These are phyloP conservation scores for Euphorbia pulcherrima DNA, from an alignment of 345 rosid genomes.

Conservation along the genomic window DNA sequence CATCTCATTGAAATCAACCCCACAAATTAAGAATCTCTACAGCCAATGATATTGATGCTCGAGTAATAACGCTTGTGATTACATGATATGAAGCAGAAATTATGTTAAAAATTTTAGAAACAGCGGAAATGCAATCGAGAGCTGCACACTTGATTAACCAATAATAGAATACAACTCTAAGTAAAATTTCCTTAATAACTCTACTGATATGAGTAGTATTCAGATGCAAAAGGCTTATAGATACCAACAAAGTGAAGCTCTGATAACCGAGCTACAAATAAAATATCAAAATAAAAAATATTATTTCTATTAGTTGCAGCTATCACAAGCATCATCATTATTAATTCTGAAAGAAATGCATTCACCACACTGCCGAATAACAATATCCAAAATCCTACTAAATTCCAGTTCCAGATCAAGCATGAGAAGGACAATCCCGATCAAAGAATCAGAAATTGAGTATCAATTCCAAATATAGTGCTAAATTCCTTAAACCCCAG, in stretches of 20 bases:
- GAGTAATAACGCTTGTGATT: neutral
- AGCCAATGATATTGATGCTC: neutral
- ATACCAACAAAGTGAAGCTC: neutral
- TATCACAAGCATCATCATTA: neutral
- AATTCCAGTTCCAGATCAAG: neutral
- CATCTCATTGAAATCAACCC: neutral
- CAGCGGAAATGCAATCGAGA: neutral
- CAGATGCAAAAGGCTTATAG: neutral
- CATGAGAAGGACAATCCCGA: neutral
- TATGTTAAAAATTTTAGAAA: neutral
- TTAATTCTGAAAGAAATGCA: neutral
- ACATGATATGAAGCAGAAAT: neutral
- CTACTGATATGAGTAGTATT: neutral
- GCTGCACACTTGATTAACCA: neutral
- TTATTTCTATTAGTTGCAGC: neutral
- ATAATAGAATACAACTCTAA: neutral
- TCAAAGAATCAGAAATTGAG: neutral
- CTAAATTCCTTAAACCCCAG: slow-evolving; percentile 42
- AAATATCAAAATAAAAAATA: neutral
- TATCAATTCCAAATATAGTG: neutral
- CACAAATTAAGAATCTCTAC: neutral
- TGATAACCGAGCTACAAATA: neutral
- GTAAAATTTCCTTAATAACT: neutral
- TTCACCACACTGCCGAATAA: neutral
- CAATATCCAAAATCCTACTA: neutral